Evolutionary conservation across 1,284 basidiomycete genomes (phyloP).

Genomic region (Hemileia vastatrix): DNA sequence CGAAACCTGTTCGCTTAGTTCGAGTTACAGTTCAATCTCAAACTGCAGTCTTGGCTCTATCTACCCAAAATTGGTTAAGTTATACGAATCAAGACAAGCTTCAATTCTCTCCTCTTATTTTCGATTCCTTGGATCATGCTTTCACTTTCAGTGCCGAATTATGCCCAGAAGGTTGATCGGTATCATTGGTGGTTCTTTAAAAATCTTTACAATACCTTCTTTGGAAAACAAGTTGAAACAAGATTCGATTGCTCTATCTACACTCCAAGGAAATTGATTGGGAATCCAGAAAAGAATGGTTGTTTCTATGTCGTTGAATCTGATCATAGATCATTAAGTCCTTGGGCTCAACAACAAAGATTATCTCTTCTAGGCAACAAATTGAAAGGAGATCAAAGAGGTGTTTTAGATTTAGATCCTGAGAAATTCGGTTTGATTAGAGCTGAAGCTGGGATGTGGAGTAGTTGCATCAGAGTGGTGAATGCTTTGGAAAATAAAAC

Average conservation of each 20-base stretch:
- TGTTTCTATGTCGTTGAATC: slow-evolving; percentile 1
- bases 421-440: slow-evolving; percentile 1
- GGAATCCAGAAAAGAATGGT: not conserved
- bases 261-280: not conserved
- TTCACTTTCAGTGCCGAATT: slow-evolving; percentile 1
- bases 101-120: slow-evolving; percentile 1
- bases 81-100: not conserved
- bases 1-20: slow-evolving; percentile 21
- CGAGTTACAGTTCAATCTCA: not conserved
- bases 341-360: no score
- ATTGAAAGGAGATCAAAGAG: no score
- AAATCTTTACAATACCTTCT: not conserved
- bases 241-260: not conserved
- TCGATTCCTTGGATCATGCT: slow-evolving; percentile 1
- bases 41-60: slow-evolving; percentile 1
- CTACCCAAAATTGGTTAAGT: not conserved
- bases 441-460: not conserved
- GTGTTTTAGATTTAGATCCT: no score
- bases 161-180: slow-evolving; percentile 2
- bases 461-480: not conserved
- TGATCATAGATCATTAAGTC: not conserved
- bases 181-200: not conserved
- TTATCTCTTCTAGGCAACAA: no score
- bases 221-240: not conserved
- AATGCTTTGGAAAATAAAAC: not conserved